A percentile compares a stretch with the other conserved stretches of the same genome.
These are phyloP conservation scores for Pseudovirgaria hyperparasitica DNA, from an alignment of 2,329 filamentous ascomycete genomes.

Conservation along the genomic window DNA sequence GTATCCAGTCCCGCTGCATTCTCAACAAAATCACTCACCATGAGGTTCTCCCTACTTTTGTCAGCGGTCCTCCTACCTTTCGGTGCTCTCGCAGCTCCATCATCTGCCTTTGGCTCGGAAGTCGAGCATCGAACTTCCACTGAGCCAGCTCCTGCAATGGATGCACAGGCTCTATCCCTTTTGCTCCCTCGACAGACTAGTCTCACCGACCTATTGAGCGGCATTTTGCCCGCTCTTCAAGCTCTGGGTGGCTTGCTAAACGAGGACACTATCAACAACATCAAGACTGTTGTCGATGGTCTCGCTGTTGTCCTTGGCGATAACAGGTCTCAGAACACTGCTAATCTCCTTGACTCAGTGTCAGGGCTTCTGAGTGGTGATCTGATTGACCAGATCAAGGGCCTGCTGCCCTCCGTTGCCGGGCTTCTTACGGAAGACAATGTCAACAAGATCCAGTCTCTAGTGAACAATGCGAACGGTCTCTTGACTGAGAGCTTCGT, in stretches of 20 bases:
- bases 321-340: constrained; percentile 1
- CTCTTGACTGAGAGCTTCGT: constrained; percentile 1
- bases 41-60: not conserved
- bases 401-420: not conserved
- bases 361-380: constrained; percentile 1
- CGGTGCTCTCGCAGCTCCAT: not conserved
- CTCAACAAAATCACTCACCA: constrained; percentile 1
- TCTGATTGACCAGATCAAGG: not conserved
- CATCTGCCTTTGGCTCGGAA: not conserved
- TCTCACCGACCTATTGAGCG: not conserved
- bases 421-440: not conserved
- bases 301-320: constrained; percentile 1
- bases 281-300: constrained; percentile 1
- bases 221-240: constrained; percentile 1
- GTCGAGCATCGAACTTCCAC: not conserved
- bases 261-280: not conserved
- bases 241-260: not conserved
- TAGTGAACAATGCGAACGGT: not conserved
- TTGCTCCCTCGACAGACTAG: not conserved
- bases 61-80: not conserved
- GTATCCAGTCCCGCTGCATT: too few species aligned
- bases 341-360: not conserved
- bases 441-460: constrained; percentile 1
- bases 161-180: too few species aligned
- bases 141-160: too few species aligned